Evolutionary conservation across 2,329 filamentous ascomycete genomes (phyloP).

Genomic region (Aquanectria penicillioides): DNA sequence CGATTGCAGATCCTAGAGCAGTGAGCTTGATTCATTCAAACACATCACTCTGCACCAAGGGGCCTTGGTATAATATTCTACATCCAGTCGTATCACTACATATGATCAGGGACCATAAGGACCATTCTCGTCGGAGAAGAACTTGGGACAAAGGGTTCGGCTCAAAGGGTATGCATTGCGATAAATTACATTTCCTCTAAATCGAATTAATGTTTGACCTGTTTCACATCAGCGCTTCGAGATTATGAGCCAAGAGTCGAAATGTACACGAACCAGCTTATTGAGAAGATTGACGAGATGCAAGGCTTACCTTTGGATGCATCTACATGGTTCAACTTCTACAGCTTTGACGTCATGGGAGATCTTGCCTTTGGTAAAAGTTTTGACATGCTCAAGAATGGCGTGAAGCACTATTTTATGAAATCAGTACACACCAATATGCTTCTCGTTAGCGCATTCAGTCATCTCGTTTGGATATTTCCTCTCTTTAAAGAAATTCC

Average conservation of each 20-base stretch:
- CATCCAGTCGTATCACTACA: slow-evolving; percentile 13
- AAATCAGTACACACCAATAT: slow-evolving; percentile 15
- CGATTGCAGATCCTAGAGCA: slow-evolving; percentile 12
- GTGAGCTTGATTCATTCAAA: slow-evolving; percentile 18
- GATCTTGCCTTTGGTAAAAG: slow-evolving; percentile 50
- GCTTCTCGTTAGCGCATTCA: slow-evolving; percentile 15
- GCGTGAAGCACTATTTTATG: slow-evolving; percentile 19
- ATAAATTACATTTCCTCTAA: no score
- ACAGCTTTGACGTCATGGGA: slow-evolving; percentile 52
- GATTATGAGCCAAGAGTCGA: slow-evolving; percentile 23
- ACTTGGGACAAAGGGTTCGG: slow-evolving; percentile 24
- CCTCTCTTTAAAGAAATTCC: slow-evolving; percentile 20
- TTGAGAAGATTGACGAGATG: slow-evolving; percentile 14
- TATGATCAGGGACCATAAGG: slow-evolving; percentile 13
- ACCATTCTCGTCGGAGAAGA: slow-evolving; percentile 19
- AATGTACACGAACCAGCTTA: slow-evolving; percentile 19
- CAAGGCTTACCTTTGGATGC: slow-evolving; percentile 36
- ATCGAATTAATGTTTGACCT: no score
- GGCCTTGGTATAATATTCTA: slow-evolving; percentile 26
- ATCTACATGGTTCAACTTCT: slow-evolving; percentile 48
- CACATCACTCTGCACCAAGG: slow-evolving; percentile 21
- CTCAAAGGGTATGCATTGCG: slow-evolving; percentile 16
- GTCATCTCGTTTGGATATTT: slow-evolving; percentile 18
- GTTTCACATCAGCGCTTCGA: no score
- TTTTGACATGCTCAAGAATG: slow-evolving; percentile 46